Base-by-base conservation (phyloP, 2,329 filamentous ascomycete genomes). In the Nemania diffusa region DNA sequence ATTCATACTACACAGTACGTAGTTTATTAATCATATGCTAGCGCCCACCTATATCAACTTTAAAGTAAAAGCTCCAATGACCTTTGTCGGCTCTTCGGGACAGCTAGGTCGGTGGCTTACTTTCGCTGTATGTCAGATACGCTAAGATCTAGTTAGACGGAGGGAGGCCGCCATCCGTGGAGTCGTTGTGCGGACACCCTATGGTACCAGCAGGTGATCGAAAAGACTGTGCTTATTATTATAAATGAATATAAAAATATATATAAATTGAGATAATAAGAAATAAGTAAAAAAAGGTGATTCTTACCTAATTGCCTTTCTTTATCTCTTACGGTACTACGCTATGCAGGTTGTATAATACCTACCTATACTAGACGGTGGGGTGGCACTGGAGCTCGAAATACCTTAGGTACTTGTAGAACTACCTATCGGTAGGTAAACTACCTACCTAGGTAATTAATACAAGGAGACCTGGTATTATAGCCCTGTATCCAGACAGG, bases 141-240 rank as follows among this genome's bases (percentile, higher is more conserved):
- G 62, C 62, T 62, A 56, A 34, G 55, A 59, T 57, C 62, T 46
- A 24, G 2, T 24, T 48, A 53, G 58, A 29, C 22, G 42, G 63
- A 29, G 22, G 42, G 63, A 66, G 67, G 67, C 67, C 67, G 59
- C 67, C 64, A 57, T 34, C 55, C 7, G 29, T 32, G n/a, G n/a
- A n/a, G n/a, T n/a, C n/a, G 5, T 53, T 26, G 17, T 37, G 17
- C 2, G 15, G 37, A 13, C n/a, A 32, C 46, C 3, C 20, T 22
- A 22, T 29, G 20, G 32, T 32, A n/a, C n/a, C n/a, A n/a, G n/a
- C n/a, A n/a, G n/a, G n/a, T n/a, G n/a, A n/a, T n/a, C n/a, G n/a
- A n/a, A n/a, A n/a, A n/a, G n/a, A n/a, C n/a, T n/a, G n/a, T n/a
- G n/a, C n/a, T n/a, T n/a, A n/a, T n/a, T n/a, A n/a, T n/a, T 42